Evolutionary conservation across 108 stramenopile genomes (phyloP), one percentile per base, ranked within the genome.

Genomic region (Parietichytrium sp.): DNA sequence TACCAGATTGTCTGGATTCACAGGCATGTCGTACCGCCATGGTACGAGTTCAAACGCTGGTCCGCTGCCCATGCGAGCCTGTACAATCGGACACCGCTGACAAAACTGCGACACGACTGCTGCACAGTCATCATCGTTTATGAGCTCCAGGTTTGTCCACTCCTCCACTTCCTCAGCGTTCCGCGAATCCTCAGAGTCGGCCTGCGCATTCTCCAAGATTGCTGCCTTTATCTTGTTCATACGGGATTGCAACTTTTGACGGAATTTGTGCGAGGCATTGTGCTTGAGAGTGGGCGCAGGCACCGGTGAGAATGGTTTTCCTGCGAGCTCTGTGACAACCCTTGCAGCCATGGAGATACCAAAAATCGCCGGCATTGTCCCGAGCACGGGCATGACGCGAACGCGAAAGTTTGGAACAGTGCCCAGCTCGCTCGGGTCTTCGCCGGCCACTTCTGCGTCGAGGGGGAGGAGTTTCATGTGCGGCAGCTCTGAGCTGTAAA

Each of bases 341-440:
- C 92, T 84, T 18, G 94, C 88, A 3, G 96, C 96, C 79, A 96
- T 83, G 4, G 94, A 85, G 80, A 95, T 95, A 54, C 98, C 98
- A 92, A 97, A 96, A 55, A 98, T 93, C 36, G 96, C 95, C 15
- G 98, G 98, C 86, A 94, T 88, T 7, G 98, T 95, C 12, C 98
- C 98, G 45, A 98, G 84, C 0, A 98, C 98, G 2, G 98, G 98
- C 31, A 98, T 81, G 30, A 98, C 94, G 3, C 98, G 93, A n/a
- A 98, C 91, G 33, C 98, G 86, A 91, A 98, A 95, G 26, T 93
- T 92, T 45, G 93, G 93, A 52, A 97, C 93, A 4, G 94, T 93
- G 29, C 98, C 98, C 88, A 95, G 97, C 45, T 95, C 89, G 51
- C 52, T 47, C 3, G 84, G 78, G n/a, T 8, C 33, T 3, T 4